phyloP scores from a whole-genome alignment of 352 stramenopile genomes.

The Globisporangium megalacanthum region DNA sequence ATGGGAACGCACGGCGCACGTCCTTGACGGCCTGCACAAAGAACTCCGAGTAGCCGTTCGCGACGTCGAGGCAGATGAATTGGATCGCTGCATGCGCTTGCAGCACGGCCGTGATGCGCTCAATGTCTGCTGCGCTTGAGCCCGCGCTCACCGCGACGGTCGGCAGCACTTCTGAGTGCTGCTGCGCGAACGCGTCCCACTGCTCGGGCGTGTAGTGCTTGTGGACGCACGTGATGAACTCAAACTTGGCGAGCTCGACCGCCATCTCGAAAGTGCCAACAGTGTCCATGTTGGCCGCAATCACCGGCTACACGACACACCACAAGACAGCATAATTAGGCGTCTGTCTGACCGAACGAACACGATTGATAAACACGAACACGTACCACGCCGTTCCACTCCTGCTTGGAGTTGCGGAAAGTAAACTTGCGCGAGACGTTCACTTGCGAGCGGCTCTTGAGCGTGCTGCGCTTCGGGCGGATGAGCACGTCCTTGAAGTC shows the following conservation, averaged over 20 bases:
- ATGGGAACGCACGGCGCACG: slow-evolving; percentile 47
- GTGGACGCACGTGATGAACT: slow-evolving; percentile 88
- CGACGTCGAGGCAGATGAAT: slow-evolving; percentile 90
- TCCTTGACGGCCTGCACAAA: slow-evolving; percentile 81
- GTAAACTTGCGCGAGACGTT: slow-evolving; percentile 59
- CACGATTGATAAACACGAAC: slow-evolving; percentile 1
- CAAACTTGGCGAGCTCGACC: slow-evolving; percentile 60
- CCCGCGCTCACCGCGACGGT: slow-evolving; percentile 79
- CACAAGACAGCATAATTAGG: too few relatives aligned
- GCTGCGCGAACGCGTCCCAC: slow-evolving; percentile 48
- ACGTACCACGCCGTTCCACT: slow-evolving; percentile 66
- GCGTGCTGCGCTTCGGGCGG: slow-evolving; percentile 88
- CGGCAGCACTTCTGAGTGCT: slow-evolving; percentile 47
- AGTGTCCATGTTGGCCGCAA: slow-evolving; percentile 91
- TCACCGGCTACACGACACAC: slow-evolving; percentile 54
- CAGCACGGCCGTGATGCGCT: slow-evolving; percentile 62
- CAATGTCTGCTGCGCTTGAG: slow-evolving; percentile 63
- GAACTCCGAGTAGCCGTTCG: slow-evolving; percentile 85
- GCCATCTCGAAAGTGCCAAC: slow-evolving; percentile 91
- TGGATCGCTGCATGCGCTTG: slow-evolving; percentile 50
- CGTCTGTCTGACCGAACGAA: too few relatives aligned
- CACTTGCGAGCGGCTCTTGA: slow-evolving; percentile 87
- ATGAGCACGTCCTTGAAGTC: slow-evolving; percentile 95
- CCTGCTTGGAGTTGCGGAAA: slow-evolving; percentile 75
- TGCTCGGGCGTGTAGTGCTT: slow-evolving; percentile 86